A percentile compares a stretch with the other conserved stretches of the same genome.
phyloP scores from a whole-genome alignment of 768 basidiomycete species.

The Suillus ampliporus region DNA sequence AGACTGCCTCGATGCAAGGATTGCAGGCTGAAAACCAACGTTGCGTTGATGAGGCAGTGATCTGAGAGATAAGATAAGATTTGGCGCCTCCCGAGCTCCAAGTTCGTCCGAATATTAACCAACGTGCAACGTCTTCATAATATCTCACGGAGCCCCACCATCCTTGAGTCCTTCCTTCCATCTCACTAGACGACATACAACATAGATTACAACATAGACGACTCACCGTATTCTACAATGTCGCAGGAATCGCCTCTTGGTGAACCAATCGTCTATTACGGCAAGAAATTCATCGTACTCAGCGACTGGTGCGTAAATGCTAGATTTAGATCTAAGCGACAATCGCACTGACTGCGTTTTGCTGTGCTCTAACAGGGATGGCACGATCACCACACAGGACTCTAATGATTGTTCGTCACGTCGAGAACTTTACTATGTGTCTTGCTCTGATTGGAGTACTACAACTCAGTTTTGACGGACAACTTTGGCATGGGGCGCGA shows the following conservation, averaged over 20 bases:
- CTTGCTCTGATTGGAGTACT: background rate
- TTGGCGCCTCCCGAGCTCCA: no score
- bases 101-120: background rate
- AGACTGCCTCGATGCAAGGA: background rate
- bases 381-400: conserved; percentile 91
- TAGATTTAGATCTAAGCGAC: conserved; percentile 6
- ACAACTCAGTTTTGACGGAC: conserved; percentile 77
- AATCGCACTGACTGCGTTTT: background rate
- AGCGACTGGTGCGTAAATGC: conserved; percentile 81
- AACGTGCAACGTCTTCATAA: conserved; percentile 2
- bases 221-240: conserved; percentile 11
- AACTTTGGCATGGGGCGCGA: conserved; percentile 84
- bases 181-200: background rate
- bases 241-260: conserved; percentile 71
- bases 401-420: conserved; percentile 85
- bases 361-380: conserved; percentile 62
- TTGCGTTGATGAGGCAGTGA: background rate
- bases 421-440: background rate
- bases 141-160: conserved; percentile 1
- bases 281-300: conserved; percentile 85
- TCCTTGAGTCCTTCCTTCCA: conserved; percentile 5
- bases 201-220: background rate
- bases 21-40: no score
- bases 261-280: conserved; percentile 82
- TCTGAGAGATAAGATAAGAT: conserved; percentile 27